Base-by-base conservation (phyloP, 345 rosid species). In the Pugionium dolabratum region DNA sequence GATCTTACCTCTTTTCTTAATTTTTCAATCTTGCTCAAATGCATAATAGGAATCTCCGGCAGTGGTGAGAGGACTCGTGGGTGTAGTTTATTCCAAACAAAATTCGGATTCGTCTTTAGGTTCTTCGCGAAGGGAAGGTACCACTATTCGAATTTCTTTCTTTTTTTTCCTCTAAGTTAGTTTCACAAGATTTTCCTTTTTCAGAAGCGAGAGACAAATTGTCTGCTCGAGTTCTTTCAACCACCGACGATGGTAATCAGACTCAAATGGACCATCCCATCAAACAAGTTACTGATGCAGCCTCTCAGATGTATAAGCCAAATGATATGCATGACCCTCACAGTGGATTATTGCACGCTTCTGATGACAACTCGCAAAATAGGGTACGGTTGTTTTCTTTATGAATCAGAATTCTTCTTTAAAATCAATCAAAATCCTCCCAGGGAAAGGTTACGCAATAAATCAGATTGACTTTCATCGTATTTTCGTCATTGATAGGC, bases 161-260 rank as follows among this genome's bases (percentile, higher is more conserved):
- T 30, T 8, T 3, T 62, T 30, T 5, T 10, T 4, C 26, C 11
- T 46, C 34, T 31, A 2, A n/a, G 7, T 58, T 75, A 31, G 29
- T 18, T 39, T 69, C 36, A 64, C 62, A 65, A 58, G 74, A 73
- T 81, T 76, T 56, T 42, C 44, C 45, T 28, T 46, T 66, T n/a
- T 11, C 68, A 62, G 91, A 76, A 30, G 33, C 72, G 1, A 66
- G 70, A 69, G 94, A 90, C 75, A 95, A 86, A 67, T 75, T 79
- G 53, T 82, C 86, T 75, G 78, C 95, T 43, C 81, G 97, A 59
- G 90, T 85, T 44, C 82, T 94, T 61, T 88, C 88, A 1, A 74
- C 97, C 9, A 72, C 96, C 5, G 54, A 55, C 44, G 83, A 80
- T 9, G 84, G 78, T 18, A 61, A 50, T 64, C 85, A 75, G 50